These are phyloP conservation scores for Selenicereus undatus DNA, from an alignment of 148 eudicot species.

Conservation along the genomic window DNA sequence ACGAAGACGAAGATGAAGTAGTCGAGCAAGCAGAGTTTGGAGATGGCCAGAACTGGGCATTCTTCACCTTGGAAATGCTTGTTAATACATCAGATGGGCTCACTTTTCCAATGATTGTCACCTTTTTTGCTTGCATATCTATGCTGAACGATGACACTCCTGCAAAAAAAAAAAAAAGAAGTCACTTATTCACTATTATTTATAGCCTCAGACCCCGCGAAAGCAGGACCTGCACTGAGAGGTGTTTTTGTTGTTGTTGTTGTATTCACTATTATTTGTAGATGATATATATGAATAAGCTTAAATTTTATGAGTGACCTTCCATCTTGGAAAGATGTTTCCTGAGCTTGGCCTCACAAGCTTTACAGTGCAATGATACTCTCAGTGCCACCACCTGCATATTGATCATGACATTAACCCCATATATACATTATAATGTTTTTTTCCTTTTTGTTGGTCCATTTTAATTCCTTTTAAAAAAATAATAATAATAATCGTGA, in stretches of 20 bases:
- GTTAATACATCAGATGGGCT: constrained; percentile 60
- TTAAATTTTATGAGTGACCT: constrained; percentile 34
- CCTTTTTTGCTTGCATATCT: constrained; percentile 68
- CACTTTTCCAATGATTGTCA: constrained; percentile 63
- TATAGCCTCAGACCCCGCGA: too few species aligned
- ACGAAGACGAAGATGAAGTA: constrained; percentile 22
- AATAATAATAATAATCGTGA: too few species aligned
- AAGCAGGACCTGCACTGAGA: too few species aligned
- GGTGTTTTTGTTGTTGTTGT: too few species aligned
- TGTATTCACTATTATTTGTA: too few species aligned
- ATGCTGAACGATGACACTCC: constrained; percentile 76
- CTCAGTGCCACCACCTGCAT: constrained; percentile 74
- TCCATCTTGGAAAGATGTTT: constrained; percentile 91
- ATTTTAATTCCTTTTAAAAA: background rate
- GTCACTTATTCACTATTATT: too few species aligned
- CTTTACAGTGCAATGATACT: constrained; percentile 92
- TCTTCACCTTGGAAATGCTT: constrained; percentile 81
- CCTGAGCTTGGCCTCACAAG: constrained; percentile 81
- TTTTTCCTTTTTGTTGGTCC: background rate
- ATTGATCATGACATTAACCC: background rate
- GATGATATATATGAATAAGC: too few species aligned
- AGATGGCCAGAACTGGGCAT: constrained; percentile 83
- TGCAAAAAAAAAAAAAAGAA: constrained; percentile 18
- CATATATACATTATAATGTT: background rate
- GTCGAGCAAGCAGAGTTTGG: constrained; percentile 39